Conservation (phyloP, 2,329 filamentous ascomycete species). For the Aspergillus sp. region DNA sequence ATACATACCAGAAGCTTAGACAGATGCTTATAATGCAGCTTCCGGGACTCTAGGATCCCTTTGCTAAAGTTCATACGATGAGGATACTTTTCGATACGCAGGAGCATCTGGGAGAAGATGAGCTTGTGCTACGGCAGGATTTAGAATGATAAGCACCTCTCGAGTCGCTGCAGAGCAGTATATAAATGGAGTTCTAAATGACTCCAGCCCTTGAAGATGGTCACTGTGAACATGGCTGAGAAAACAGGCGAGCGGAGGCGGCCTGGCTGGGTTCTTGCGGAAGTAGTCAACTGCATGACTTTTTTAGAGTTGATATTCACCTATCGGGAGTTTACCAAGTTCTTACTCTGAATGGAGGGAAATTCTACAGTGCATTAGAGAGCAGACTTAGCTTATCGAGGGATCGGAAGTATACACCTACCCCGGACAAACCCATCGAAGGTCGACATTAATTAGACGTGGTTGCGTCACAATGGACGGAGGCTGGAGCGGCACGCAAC, state of each 20-base stretch:
- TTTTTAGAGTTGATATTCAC: slow-evolving; percentile 17
- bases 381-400: not conserved
- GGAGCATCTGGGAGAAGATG: slow-evolving; percentile 57
- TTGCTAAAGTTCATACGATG: slow-evolving; percentile 80
- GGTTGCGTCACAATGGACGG: not conserved
- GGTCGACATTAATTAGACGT: slow-evolving; percentile 64
- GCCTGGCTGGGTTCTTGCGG: slow-evolving; percentile 55
- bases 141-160: slow-evolving; percentile 50
- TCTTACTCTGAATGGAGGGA: slow-evolving; percentile 69
- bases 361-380: slow-evolving; percentile 60
- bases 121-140: not conserved
- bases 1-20: slow-evolving; percentile 64
- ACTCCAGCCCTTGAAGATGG: slow-evolving; percentile 79
- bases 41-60: slow-evolving; percentile 72
- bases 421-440: slow-evolving; percentile 67
- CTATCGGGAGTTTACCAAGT: slow-evolving; percentile 12
- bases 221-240: slow-evolving; percentile 92
- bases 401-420: slow-evolving; percentile 19
- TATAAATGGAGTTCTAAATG: slow-evolving; percentile 75
- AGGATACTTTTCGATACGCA: slow-evolving; percentile 75
- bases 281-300: slow-evolving; percentile 74
- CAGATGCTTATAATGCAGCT: slow-evolving; percentile 76
- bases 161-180: slow-evolving; percentile 86
- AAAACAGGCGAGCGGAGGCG: slow-evolving; percentile 77
- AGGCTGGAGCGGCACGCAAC: not conserved